phyloP scores from a whole-genome alignment of 2,329 filamentous ascomycete species.

The Fragosphaeria purpurea region DNA sequence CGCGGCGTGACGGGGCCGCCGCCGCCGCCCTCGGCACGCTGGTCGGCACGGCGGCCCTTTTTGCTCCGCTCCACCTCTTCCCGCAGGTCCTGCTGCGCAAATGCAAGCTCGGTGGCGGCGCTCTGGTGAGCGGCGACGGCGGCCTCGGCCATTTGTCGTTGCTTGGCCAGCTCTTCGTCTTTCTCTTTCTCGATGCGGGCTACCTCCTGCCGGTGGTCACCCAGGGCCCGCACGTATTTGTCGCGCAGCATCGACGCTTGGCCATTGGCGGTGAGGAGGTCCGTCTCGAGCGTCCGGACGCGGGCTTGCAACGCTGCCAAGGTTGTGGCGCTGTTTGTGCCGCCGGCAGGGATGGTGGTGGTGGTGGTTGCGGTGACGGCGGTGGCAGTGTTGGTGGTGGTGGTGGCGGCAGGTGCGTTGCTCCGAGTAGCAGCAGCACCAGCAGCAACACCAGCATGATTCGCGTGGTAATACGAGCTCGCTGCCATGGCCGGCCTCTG shows the following conservation, averaged over 20 bases:
- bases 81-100: constrained; percentile 60
- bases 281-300: constrained; percentile 41
- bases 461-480: too few relatives aligned
- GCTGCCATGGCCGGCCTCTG: too few relatives aligned
- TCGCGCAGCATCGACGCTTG: constrained; percentile 67
- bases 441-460: too few relatives aligned
- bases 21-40: not conserved
- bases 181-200: constrained; percentile 51
- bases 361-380: too few relatives aligned
- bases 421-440: too few relatives aligned
- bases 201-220: constrained; percentile 54
- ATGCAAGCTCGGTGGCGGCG: constrained; percentile 59
- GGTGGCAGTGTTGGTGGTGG: too few relatives aligned
- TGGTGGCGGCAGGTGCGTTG: too few relatives aligned
- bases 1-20: constrained; percentile 44
- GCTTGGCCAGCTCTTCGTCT: constrained; percentile 52
- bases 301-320: constrained; percentile 41
- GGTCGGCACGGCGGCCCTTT: constrained; percentile 19
- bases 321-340: not conserved
- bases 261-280: constrained; percentile 54
- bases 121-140: constrained; percentile 56
- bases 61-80: constrained; percentile 43
- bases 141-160: constrained; percentile 54
- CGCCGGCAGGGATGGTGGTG: not conserved
- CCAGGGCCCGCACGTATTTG: constrained; percentile 52